Percentiles rank a stretch among this genome's conserved stretches.
These are phyloP conservation scores for Tricholoma hemisulphureum DNA, from an alignment of 768 basidiomycete genomes.

Conservation along the genomic window DNA sequence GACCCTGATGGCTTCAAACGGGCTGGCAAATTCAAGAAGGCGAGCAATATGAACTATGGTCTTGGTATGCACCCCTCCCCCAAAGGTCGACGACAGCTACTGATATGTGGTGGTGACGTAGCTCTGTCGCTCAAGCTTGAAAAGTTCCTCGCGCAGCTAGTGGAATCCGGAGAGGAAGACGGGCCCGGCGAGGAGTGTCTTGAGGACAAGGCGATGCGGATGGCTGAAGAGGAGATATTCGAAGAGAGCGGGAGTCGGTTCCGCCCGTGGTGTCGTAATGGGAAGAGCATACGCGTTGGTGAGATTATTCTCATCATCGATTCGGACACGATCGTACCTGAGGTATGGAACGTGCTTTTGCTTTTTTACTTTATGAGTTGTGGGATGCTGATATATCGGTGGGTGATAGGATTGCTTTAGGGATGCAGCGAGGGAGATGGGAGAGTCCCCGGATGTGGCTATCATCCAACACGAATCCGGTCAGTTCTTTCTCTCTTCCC, in stretches of 20 bases:
- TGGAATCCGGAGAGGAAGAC: constrained; percentile 41
- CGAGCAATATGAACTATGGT: constrained; percentile 77
- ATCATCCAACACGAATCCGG: constrained; percentile 90
- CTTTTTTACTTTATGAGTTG: neutral
- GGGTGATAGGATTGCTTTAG: constrained; percentile 71
- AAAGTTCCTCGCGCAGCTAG: constrained; percentile 47
- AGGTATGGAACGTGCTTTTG: constrained; percentile 42
- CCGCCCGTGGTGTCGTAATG: constrained; percentile 75
- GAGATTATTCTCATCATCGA: constrained; percentile 82
- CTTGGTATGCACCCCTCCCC: constrained; percentile 29
- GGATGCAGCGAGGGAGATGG: constrained; percentile 85
- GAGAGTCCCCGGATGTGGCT: constrained; percentile 72
- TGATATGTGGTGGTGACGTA: constrained; percentile 11
- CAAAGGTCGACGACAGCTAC: too few species aligned
- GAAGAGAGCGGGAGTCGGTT: constrained; percentile 54
- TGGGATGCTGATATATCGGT: neutral
- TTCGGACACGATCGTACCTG: constrained; percentile 75
- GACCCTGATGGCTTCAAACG: constrained; percentile 87
- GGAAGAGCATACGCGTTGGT: constrained; percentile 70
- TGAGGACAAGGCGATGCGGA: constrained; percentile 69
- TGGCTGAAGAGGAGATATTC: constrained; percentile 71
- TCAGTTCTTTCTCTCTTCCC: constrained; percentile 18
- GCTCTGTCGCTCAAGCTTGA: constrained; percentile 61
- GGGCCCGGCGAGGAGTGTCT: constrained; percentile 45
- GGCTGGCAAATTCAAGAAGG: constrained; percentile 89